Evolutionary conservation across 2,329 filamentous ascomycete genomes (phyloP), one percentile per base, ranked within the genome.

Genomic region (Dactylellina cionopaga): DNA sequence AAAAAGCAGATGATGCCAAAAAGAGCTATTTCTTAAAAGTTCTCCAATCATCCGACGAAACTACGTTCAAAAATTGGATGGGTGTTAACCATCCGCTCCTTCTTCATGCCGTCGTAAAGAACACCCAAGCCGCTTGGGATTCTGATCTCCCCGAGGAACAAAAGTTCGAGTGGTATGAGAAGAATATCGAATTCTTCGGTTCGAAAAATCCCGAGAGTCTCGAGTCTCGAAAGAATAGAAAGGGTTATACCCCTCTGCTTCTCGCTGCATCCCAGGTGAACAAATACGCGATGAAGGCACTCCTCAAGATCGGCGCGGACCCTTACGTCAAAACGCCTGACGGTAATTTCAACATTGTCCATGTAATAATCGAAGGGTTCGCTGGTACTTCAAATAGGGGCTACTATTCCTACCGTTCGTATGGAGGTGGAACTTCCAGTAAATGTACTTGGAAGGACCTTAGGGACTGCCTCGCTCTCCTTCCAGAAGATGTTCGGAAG

Each of bases 301-400:
- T 96, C 35, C 83, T 94, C 51, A 81, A 84, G 17, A 49, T 75
- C 7, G 90, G 90, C 1, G 90, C 90, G 0, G 87, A 95, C 77
- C 89, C 91, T 77, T 86, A 86, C 0, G 81, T 81, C 31, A 54
- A 55, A 87, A 87, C 22, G 88, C 91, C 77, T 11, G 81, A 80
- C 6, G 78, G 81, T 1, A 87, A 87, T 7, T 84, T 86, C 75
- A 96, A 94, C 76, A 81, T 94, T 13, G 74, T 94, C 1, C 92
- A 96, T 77, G 81, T 84, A 1, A 83, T 88, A 4, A 76, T 82
- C 39, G 25, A 74, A 9, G 15, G 13, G 3, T 49, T 47, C 7
- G 9, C 7, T 76, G 82, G 9, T 58, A 63, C 2, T 77, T 76
- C n/a, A n/a, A n/a, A n/a, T n/a, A n/a, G n/a, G n/a, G n/a, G 22